Evolutionary conservation across 2,329 filamentous ascomycete genomes (phyloP).

Genomic region (Fusarium verrucosum): DNA sequence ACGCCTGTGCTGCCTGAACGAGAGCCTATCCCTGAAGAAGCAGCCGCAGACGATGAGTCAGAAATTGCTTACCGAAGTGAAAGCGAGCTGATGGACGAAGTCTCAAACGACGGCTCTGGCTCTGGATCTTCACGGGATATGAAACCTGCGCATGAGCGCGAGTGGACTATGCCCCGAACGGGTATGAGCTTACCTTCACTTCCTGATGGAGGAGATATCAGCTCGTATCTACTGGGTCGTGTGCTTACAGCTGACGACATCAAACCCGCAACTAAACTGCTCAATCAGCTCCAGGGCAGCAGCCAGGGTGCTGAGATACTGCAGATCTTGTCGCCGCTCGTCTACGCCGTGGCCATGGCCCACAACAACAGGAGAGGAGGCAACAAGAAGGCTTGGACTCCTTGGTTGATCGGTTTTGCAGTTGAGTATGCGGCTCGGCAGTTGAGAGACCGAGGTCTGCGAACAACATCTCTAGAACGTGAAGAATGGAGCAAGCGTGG

Average conservation of each 20-base stretch:
- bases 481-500: constrained; percentile 90
- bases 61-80: constrained; percentile 51
- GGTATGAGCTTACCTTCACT: constrained; percentile 85
- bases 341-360: constrained; percentile 85
- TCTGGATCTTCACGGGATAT: constrained; percentile 33
- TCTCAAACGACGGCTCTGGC: constrained; percentile 47
- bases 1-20: constrained; percentile 87
- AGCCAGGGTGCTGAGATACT: constrained; percentile 85
- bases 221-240: constrained; percentile 85
- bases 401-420: constrained; percentile 86
- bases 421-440: constrained; percentile 92
- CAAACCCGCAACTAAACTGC: constrained; percentile 85
- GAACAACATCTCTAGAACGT: constrained; percentile 86
- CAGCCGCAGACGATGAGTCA: constrained; percentile 59
- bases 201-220: constrained; percentile 83
- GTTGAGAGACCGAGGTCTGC: constrained; percentile 75
- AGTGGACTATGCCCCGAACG: constrained; percentile 95
- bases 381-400: constrained; percentile 84
- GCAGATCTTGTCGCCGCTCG: constrained; percentile 87
- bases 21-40: constrained; percentile 74
- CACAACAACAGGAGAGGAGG: constrained; percentile 58
- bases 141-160: constrained; percentile 58
- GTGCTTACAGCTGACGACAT: constrained; percentile 97
- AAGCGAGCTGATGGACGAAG: constrained; percentile 56
- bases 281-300: constrained; percentile 81